Base-by-base conservation (phyloP, 139 green algal species). In the Closterium sp. region DNA sequence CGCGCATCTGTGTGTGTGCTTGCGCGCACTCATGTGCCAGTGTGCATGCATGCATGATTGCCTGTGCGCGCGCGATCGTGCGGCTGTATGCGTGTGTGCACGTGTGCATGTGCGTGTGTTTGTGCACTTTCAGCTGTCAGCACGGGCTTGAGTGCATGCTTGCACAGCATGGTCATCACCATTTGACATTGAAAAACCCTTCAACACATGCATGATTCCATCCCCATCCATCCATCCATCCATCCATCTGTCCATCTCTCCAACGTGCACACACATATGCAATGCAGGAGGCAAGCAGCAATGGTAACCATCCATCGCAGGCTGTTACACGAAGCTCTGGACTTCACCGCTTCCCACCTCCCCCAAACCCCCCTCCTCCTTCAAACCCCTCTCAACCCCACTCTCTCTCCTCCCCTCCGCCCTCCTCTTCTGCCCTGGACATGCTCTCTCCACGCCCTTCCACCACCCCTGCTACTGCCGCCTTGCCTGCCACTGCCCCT, bases 321-420 rank as follows among this genome's bases (percentile, higher is more conserved):
- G 19, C 89, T 94, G 86, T 31, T 94, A 30, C 31, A n/a, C 19
- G 22, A 29, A 21, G 31, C 94, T 24, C 89, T 94, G 21, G 90
- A 94, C 31, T 94, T 94, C 34, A 27, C 79, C 19, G 89, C 92
- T 1, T 34, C 62, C 2, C 90, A 94, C 34, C 89, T 94, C 22
- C 28, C 88, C 21, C n/a, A 27, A 91, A 94, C 31, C 90, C 94
- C 17, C 62, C 62, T 79, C n/a, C n/a, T n/a, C 62, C 62, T 79
- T 13, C n/a, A 27, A 91, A 94, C 31, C 90, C 94, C 62, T 24
- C 62, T 79, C 62, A 22, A 27, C 19, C 62, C 19, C 62, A 22
- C 62, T 79, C 62, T 79, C 62, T 79, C 62, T 79, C 62, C 19
- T 79, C 62, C 62, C 62, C 62, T 24, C 62, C 62, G 19, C 62